A percentile compares a stretch with the other conserved stretches of the same genome.
Evolutionary conservation across 306 rosid genomes (phyloP).

Genomic region (Carpinus fangiana): DNA sequence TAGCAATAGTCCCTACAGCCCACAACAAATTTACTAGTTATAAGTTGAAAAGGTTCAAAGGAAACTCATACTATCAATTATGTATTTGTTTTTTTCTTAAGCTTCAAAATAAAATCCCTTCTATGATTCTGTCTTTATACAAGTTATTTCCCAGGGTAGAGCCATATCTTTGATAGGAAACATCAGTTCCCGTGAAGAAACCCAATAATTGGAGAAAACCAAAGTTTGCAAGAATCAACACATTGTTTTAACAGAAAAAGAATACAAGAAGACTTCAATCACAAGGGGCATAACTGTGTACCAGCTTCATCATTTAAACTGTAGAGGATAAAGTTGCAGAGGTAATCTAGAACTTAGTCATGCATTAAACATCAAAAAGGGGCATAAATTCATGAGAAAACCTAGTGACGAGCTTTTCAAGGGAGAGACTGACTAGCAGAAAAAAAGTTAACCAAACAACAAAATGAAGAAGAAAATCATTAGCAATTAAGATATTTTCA

Average conservation of each 20-base stretch:
- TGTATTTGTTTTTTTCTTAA: too few species aligned
- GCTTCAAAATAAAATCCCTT: neutral
- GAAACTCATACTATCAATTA: neutral
- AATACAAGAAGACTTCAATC: neutral
- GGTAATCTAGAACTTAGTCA: neutral
- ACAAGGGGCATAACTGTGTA: neutral
- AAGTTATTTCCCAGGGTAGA: neutral
- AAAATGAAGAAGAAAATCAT: neutral
- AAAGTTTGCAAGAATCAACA: neutral
- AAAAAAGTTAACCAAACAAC: neutral
- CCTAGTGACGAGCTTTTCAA: neutral
- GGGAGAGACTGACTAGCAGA: neutral
- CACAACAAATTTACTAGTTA: neutral
- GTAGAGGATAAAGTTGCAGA: neutral
- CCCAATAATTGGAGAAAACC: neutral
- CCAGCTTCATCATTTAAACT: constrained; percentile 8
- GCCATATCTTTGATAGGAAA: neutral
- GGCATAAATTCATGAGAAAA: too few species aligned
- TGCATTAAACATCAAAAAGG: neutral
- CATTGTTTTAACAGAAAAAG: neutral
- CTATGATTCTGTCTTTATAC: neutral
- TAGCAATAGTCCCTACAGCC: constrained; percentile 77
- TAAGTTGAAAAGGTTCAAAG: neutral
- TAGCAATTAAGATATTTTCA: neutral
- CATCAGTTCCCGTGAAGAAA: neutral